These are phyloP conservation scores for Perkinsus marinus DNA, from an alignment of 169 alveolate genomes.

Conservation along the genomic window DNA sequence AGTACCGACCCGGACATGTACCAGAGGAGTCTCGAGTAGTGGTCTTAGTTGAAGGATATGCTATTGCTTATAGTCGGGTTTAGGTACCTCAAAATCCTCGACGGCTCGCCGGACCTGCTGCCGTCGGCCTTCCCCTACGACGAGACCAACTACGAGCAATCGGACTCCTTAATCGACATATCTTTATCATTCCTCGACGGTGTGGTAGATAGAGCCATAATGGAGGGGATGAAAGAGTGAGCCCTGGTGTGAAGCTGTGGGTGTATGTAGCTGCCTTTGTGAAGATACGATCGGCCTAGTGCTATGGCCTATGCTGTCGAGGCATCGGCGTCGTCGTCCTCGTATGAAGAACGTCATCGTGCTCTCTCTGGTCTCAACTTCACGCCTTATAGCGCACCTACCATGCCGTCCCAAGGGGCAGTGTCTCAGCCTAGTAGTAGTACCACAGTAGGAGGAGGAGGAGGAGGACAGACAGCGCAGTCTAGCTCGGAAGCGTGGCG, in stretches of 20 bases:
- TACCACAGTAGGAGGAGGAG: neutral
- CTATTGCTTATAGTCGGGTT: no score
- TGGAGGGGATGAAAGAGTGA: neutral
- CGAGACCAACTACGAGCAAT: neutral
- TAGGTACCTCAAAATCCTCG: neutral
- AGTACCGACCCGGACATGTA: neutral
- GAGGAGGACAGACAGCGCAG: neutral
- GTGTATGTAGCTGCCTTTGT: neutral
- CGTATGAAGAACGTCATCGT: neutral
- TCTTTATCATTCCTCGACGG: neutral
- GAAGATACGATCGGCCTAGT: neutral
- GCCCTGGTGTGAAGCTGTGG: no score
- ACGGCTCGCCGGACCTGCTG: neutral
- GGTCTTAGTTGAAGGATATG: neutral
- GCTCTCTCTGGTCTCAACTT: neutral
- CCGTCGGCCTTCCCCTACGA: neutral
- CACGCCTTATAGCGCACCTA: neutral
- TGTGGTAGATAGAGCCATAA: neutral
- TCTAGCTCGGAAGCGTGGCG: neutral
- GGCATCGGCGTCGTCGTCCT: neutral
- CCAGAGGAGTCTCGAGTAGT: neutral
- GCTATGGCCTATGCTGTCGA: neutral
- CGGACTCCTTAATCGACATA: neutral
- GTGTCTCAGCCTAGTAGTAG: neutral
- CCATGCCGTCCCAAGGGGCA: neutral